phyloP scores from a whole-genome alignment of 2,329 filamentous ascomycete species.

The Claviceps africana region DNA sequence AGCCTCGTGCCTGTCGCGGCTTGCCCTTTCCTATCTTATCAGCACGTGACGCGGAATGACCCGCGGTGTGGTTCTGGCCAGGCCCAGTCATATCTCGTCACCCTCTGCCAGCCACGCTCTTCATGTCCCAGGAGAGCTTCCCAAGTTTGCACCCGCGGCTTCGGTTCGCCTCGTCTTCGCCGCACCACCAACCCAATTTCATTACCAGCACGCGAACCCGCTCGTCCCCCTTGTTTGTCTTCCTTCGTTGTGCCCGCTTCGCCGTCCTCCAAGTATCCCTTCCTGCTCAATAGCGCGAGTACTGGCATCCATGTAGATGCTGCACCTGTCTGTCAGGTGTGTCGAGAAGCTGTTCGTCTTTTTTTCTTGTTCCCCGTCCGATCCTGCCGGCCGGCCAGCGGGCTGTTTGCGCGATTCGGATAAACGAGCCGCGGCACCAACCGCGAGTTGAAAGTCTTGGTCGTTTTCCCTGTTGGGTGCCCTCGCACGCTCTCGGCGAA shows the following conservation, averaged over 20 bases:
- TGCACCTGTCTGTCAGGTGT: constrained; percentile 15
- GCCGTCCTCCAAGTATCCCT: neutral
- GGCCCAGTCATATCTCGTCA: constrained; percentile 19
- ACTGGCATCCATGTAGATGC: constrained; percentile 23
- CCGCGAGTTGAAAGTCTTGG: no score
- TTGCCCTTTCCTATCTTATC: constrained; percentile 13
- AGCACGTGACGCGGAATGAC: constrained; percentile 21
- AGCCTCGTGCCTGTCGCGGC: neutral
- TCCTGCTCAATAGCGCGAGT: constrained; percentile 2
- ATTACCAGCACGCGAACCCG: neutral
- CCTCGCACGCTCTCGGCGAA: neutral
- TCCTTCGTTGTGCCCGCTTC: neutral
- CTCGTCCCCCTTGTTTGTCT: neutral
- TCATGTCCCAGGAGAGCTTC: constrained; percentile 17
- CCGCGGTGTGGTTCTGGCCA: constrained; percentile 15
- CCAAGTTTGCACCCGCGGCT: constrained; percentile 20
- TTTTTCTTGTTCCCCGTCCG: constrained; percentile 5
- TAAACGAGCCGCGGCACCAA: no score
- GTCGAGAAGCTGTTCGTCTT: constrained; percentile 22
- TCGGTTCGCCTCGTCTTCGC: constrained; percentile 7
- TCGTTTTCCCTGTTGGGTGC: no score
- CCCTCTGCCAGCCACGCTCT: constrained; percentile 16
- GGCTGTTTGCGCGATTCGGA: no score
- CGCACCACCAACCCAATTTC: neutral
- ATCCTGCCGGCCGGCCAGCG: constrained; percentile 1